These are phyloP conservation scores for Chlamydomonas sp. DNA, from an alignment of 139 green algal species.

Conservation along the genomic window DNA sequence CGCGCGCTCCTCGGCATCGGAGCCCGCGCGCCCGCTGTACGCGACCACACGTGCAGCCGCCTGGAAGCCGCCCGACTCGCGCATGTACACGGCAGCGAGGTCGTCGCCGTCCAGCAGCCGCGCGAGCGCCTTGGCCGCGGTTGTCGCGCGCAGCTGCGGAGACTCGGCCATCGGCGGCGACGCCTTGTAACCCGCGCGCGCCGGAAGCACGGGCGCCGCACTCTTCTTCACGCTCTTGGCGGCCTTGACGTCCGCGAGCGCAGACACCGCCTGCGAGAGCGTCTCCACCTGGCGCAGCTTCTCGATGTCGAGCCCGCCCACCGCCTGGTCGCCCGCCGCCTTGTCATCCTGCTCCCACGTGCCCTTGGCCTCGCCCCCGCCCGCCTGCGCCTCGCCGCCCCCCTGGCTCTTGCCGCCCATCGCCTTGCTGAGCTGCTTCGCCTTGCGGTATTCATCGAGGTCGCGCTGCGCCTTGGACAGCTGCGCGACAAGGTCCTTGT, in stretches of 20 bases:
- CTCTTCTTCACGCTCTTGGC: background rate
- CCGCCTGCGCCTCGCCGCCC: background rate
- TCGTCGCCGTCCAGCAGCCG: conserved; percentile 27
- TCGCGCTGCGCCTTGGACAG: conserved; percentile 12
- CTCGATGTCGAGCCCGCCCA: conserved; percentile 17
- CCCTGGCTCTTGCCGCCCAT: background rate
- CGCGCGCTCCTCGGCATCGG: no score
- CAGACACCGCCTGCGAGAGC: conserved; percentile 24
- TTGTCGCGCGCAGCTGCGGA: no score
- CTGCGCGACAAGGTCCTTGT: conserved; percentile 22
- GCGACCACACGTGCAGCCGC: conserved; percentile 10
- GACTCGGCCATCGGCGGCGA: no score
- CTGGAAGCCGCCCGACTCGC: conserved; percentile 42
- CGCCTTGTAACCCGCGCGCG: no score
- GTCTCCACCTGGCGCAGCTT: conserved; percentile 33
- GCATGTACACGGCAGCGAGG: conserved; percentile 36
- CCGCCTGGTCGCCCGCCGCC: no score
- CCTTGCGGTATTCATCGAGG: conserved; percentile 20
- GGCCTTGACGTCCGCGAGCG: background rate
- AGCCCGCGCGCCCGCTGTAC: background rate
- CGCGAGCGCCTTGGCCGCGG: no score
- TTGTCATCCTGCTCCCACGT: background rate
- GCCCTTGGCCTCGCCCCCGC: background rate
- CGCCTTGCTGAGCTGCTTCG: conserved; percentile 20
- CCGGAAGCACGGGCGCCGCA: no score